Evolutionary conservation across 164 flowering plant species (phyloP).

Genomic region (Stephania yunnanensis): DNA sequence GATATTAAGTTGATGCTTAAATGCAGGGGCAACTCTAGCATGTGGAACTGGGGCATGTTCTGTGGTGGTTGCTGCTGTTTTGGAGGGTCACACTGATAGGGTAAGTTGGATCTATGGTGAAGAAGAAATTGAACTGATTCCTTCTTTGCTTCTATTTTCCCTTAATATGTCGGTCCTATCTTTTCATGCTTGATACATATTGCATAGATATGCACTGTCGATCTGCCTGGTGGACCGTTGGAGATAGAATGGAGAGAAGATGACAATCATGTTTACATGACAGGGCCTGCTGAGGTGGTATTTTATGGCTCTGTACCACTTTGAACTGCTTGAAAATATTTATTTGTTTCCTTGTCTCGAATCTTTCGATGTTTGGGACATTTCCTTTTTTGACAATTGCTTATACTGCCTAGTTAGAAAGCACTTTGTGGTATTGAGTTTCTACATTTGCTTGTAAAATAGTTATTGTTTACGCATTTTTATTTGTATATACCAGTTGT

Average conservation of each 20-base stretch:
- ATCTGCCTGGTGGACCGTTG: conserved; percentile 95
- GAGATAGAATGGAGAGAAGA: conserved; percentile 91
- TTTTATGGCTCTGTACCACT: conserved; percentile 74
- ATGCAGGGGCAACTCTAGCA: conserved; percentile 88
- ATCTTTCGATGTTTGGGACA: background rate
- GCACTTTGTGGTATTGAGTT: background rate
- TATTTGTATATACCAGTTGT: background rate
- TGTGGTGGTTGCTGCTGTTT: conserved; percentile 89
- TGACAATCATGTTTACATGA: conserved; percentile 92
- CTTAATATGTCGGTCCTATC: background rate
- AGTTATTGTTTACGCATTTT: background rate
- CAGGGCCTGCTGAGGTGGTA: conserved; percentile 87
- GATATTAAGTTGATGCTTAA: background rate
- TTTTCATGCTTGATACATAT: conserved; percentile 7
- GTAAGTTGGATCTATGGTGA: conserved; percentile 34
- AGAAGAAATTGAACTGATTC: too few species aligned
- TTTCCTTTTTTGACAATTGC: background rate
- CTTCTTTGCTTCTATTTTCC: background rate
- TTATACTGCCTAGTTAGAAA: background rate
- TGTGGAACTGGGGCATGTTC: conserved; percentile 99
- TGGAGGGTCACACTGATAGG: conserved; percentile 82
- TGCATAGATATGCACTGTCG: conserved; percentile 75
- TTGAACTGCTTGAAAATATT: conserved; percentile 18
- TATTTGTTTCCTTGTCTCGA: background rate
- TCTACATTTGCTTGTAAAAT: conserved; percentile 5